Base-by-base conservation (phyloP, 176 grass and related monocot species). In the Elaeis guineensis region DNA sequence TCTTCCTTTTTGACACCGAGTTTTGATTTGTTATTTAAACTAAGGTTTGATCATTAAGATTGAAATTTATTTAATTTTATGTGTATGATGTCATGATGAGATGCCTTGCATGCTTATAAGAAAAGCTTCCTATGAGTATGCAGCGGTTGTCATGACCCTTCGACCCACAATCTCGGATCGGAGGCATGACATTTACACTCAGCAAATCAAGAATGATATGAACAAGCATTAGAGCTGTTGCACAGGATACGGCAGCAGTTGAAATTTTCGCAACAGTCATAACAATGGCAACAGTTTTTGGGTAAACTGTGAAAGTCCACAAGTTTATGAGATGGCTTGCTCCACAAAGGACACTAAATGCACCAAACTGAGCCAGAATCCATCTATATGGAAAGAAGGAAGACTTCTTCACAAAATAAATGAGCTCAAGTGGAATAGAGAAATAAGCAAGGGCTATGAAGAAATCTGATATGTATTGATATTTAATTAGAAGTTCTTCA, bases 381-480 rank as follows among this genome's bases (percentile, higher is more conserved):
- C 85, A 88, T 63, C 79, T 71, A 50, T 88, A 88, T 2, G 85
- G 85, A 67, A 88, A 88, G 76, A 85, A 78, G 44, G 85, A 80
- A 1, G 78, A 89, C 72, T 86, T 89, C 76, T 85, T 89, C 30
- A 83, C 75, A n/a, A 95, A 89, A 57, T 89, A 95, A 58, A 86
- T 82, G 51, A 95, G 76, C 72, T 95, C 82, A n/a, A 95, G 62
- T 0, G 82, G 90, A 58, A 95, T 89, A 5, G 82, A 80, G 82
- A 95, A 86, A 64, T 89, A 95, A 0, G 85, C 85, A 11, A 89
- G 79, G 50, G 82, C 85, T 53, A 95, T 95, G 63, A 95, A 83
- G 65, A 95, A 95, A 77, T 95, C 90, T 0, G 85, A 88, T 69
- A 88, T 88, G 64, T 88, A 88, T 30, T 88, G 85, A 66, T 89